Evolutionary conservation across 805 yeast species (phyloP), one percentile per base, ranked within the genome.

Genomic region (Starmerella vaccinii): DNA sequence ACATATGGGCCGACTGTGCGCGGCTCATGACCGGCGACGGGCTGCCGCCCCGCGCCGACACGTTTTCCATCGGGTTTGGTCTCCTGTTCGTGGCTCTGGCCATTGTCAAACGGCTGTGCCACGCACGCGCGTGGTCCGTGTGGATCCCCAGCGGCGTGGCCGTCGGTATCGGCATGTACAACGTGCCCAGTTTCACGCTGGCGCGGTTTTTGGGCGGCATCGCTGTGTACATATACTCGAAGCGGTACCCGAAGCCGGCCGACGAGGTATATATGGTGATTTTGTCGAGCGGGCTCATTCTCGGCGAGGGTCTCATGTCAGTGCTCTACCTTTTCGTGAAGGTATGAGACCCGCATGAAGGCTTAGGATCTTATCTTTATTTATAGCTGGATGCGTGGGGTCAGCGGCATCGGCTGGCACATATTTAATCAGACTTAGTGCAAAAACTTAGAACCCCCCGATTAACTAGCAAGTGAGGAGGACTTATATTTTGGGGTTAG

Each of bases 1-100:
- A 87, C 3, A 87, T 90, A 21, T 90, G 98, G 98, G 82, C 90
- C 40, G 97, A 90, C 65, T 89, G 97, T 64, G 87, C 97, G 0
- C 71, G 98, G 50, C 71, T 90, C 34, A 95, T 90, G 29, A 84
- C 90, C 1, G 98, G 97, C 1, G 75, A 82, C 50, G 95, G 95
- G 0, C 70, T 92, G 22, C 98, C 98, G 0, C 84, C 87, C 0
- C 75, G 76, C 51, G 95, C 88, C 0, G 61, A 82, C 4, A 52
- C 71, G 0, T 79, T 87, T 60, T 94, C 90, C 0, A 53, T 76
- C 1, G 58, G 80, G 0, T 88, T 89, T 66, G 95, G 82, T 0
- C 34, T 76, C 2, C 76, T 95, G 0, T 67, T 88, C 32, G 57
- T 80, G 16, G 80, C 80, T 54, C 77, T 86, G 56, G 65, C 76